Base-by-base conservation (phyloP, 305 asterid genomes). In the Stenogyne calaminthoides region DNA sequence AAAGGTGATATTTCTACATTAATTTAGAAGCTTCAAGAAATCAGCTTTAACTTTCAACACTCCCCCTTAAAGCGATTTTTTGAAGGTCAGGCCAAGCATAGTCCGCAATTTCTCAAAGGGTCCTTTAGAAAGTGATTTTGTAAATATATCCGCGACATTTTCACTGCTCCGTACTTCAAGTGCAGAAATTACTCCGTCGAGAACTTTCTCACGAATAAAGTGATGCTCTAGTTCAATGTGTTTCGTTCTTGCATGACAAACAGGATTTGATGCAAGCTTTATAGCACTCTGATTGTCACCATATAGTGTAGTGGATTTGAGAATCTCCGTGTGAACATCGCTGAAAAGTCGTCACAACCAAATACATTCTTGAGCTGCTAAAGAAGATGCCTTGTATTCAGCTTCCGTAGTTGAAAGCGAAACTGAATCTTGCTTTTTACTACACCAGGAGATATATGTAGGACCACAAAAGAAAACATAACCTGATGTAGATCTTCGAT, bases 121-220 rank as follows among this genome's bases (percentile, higher is more conserved):
- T 22, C 59, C 59, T 18, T 54, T 54, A 11, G 36, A 22, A 12
- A 52, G 58, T 3, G 64, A 29, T 46, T 72, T 72, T 0, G 71
- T 70, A 8, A 64, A 72, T 2, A 63, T 72, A n/a, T 63, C 64
- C 12, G 46, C 64, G 20, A 72, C 15, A 36, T 72, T 72, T 6
- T 62, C 55, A 4, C 9, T 6, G 19, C 70, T 62, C 5, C 56
- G 54, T 18, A 71, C 54, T 12, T 71, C 62, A 36, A 46, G 29
- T 3, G 57, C 65, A 64, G 57, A 73, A 5, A 63, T 51, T 47
- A 57, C 65, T 5, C 44, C 22, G 6, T 49, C 56, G 20, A 49
- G 56, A 49, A 15, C 56, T 52, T 52, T 52, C 8, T 52, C 58
- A 15, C 58, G 58, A 16, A 47, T n/a, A 7, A 47, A 47, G 54